Conservation (phyloP, 768 basidiomycete species). For the Tylopilus balloui region DNA sequence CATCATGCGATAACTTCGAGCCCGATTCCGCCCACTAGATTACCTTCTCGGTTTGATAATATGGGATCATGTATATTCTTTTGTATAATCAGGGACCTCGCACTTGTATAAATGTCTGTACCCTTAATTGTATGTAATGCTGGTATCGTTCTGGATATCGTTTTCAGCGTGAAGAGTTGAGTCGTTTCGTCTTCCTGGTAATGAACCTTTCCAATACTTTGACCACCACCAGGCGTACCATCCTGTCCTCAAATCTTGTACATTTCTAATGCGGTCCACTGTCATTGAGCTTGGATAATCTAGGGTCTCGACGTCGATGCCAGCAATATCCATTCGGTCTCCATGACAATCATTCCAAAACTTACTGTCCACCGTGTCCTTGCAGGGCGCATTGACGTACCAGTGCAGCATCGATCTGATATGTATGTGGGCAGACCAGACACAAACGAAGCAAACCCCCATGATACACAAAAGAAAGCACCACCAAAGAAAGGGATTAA, state of each 20-base stretch:
- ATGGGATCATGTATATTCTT: constrained; percentile 31
- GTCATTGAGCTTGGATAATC: too few relatives aligned
- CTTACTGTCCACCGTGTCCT: background rate
- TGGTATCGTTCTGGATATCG: constrained; percentile 4
- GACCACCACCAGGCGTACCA: too few relatives aligned
- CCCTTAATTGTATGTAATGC: constrained; percentile 22
- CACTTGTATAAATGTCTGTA: constrained; percentile 23
- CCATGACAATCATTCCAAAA: background rate
- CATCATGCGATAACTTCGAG: constrained; percentile 20
- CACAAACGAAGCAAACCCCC: background rate
- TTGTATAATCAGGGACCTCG: constrained; percentile 22
- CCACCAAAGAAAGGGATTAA: background rate
- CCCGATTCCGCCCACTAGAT: constrained; percentile 6
- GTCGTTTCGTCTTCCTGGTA: too few relatives aligned
- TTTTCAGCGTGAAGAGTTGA: constrained; percentile 1
- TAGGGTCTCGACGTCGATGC: background rate
- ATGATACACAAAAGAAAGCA: background rate
- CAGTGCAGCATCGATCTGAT: background rate
- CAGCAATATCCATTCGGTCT: background rate
- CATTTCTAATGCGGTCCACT: too few relatives aligned
- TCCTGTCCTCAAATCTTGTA: too few relatives aligned
- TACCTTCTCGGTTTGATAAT: constrained; percentile 23
- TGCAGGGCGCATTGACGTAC: background rate
- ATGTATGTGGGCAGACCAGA: background rate
- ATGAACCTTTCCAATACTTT: too few relatives aligned